Evolutionary conservation across 805 yeast genomes (phyloP).

Genomic region (baker's yeast (Saccharomyces cerevisiae)): DNA sequence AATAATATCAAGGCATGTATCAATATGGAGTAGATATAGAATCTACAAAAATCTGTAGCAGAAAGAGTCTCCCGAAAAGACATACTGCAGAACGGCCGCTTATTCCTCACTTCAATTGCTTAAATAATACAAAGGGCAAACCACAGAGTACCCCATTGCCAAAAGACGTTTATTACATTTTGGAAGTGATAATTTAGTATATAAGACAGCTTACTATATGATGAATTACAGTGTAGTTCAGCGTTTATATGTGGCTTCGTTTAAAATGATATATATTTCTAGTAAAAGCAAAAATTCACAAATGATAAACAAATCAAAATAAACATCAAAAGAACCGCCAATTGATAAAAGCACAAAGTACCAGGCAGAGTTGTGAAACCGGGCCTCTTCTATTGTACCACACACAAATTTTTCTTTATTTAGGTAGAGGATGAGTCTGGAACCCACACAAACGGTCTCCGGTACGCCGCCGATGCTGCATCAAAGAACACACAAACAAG

Average conservation of each 20-base stretch:
- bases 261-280: background rate
- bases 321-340: background rate
- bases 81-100: background rate
- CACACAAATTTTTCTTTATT: background rate
- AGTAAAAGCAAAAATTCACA: background rate
- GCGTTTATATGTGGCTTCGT: background rate
- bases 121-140: background rate
- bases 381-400: background rate
- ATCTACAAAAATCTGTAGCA: background rate
- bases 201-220: background rate
- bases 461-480: background rate
- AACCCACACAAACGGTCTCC: background rate
- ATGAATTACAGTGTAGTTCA: background rate
- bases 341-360: background rate
- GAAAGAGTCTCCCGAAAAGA: background rate
- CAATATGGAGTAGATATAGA: background rate
- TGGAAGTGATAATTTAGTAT: background rate
- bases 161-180: background rate
- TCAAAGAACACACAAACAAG: conserved; percentile 6
- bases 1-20: no score
- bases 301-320: background rate
- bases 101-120: background rate
- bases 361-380: background rate
- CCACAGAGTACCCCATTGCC: background rate
- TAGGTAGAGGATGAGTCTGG: background rate